Percentiles rank a stretch among this genome's conserved stretches.
Evolutionary conservation across 192 early-diverging fungal species (phyloP).

Genomic region (Coemansia biformis): DNA sequence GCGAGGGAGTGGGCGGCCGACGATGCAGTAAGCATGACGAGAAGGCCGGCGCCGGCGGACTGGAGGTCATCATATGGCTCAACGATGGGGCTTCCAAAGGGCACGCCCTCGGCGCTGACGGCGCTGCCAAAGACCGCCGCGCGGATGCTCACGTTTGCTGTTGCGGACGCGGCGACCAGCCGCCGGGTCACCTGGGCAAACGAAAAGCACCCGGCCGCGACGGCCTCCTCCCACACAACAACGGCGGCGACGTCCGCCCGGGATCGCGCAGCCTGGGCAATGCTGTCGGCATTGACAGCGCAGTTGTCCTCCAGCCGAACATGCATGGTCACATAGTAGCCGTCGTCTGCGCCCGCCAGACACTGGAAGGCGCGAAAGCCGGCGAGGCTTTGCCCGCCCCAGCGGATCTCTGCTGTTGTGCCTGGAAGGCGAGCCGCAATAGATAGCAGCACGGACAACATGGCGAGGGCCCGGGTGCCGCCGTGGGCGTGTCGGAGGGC

Average conservation of each 20-base stretch:
- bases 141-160: neutral
- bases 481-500: too few species aligned
- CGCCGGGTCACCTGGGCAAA: slow-evolving; percentile 12
- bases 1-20: slow-evolving; percentile 4
- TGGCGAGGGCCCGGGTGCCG: too few species aligned
- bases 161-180: neutral
- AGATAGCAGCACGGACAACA: too few species aligned
- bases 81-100: slow-evolving; percentile 28
- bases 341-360: neutral
- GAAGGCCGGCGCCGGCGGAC: neutral
- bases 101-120: neutral
- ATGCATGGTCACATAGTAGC: slow-evolving; percentile 6
- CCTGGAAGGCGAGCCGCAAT: neutral
- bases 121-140: slow-evolving; percentile 29
- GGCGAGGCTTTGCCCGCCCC: slow-evolving; percentile 1
- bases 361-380: slow-evolving; percentile 9
- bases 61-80: slow-evolving; percentile 26
- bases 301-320: slow-evolving; percentile 8
- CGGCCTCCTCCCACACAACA: slow-evolving; percentile 26
- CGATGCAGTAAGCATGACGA: slow-evolving; percentile 7
- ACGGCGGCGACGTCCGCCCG: slow-evolving; percentile 3
- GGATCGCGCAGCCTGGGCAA: neutral
- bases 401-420: slow-evolving; percentile 5
- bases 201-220: slow-evolving; percentile 25
- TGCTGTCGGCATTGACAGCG: neutral